These are phyloP conservation scores for Xerocomellus intermedius DNA, from an alignment of 768 basidiomycete genomes.

Conservation along the genomic window DNA sequence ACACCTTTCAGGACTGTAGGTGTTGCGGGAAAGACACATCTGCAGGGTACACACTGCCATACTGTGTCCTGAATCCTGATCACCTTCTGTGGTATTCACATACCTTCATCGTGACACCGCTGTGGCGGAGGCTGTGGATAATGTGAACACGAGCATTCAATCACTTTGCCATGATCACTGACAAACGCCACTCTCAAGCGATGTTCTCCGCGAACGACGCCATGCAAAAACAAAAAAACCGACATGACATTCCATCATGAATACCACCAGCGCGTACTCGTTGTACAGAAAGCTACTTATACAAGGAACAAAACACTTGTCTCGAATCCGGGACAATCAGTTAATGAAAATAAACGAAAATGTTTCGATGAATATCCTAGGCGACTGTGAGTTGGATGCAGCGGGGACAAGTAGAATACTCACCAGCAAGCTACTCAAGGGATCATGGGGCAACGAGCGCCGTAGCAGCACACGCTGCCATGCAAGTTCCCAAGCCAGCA, in stretches of 20 bases:
- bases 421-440: conserved; percentile 12
- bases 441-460: conserved; percentile 23
- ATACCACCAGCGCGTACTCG: background rate
- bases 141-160: background rate
- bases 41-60: conserved; percentile 61
- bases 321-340: conserved; percentile 1
- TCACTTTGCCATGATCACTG: background rate
- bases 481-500: conserved; percentile 21
- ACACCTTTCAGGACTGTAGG: conserved; percentile 64
- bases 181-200: background rate
- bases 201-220: background rate
- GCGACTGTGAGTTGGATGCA: background rate
- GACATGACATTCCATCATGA: background rate
- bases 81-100: background rate
- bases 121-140: background rate
- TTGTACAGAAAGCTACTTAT: background rate
- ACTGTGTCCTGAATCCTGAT: background rate
- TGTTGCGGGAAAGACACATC: conserved; percentile 59
- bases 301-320: background rate
- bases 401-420: background rate
- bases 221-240: no score
- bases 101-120: conserved; percentile 25
- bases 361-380: no score
- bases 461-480: conserved; percentile 20
- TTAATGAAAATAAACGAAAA: no score